Evolutionary conservation across 768 basidiomycete species (phyloP).

Genomic region (Leucocoprinus leucothites): DNA sequence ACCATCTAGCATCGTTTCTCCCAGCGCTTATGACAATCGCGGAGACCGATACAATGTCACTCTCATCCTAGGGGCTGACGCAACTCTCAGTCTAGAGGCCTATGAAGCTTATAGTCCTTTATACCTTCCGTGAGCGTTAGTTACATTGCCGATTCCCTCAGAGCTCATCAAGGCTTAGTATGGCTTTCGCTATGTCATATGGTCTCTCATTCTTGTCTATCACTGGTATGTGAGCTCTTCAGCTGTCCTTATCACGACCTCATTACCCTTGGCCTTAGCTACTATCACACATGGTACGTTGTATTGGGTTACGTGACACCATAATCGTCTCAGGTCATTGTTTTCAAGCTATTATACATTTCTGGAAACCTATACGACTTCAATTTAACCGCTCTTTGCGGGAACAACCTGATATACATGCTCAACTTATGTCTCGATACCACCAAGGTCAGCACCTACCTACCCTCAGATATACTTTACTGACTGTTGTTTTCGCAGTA

Average conservation of each 20-base stretch:
- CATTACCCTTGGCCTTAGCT: slow-evolving; percentile 22
- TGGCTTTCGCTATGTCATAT: slow-evolving; percentile 55
- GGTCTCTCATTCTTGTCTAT: slow-evolving; percentile 62
- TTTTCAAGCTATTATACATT: slow-evolving; percentile 42
- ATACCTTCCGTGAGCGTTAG: slow-evolving; percentile 39
- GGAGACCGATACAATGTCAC: slow-evolving; percentile 42
- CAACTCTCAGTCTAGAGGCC: slow-evolving; percentile 37
- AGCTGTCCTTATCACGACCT: not conserved
- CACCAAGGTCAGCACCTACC: slow-evolving; percentile 32
- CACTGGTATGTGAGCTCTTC: slow-evolving; percentile 34
- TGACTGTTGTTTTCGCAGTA: slow-evolving; percentile 31
- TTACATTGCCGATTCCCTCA: not conserved
- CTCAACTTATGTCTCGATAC: slow-evolving; percentile 56
- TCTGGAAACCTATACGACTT: slow-evolving; percentile 53
- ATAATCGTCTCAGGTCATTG: not conserved
- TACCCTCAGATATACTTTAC: not conserved
- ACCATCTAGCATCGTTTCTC: slow-evolving; percentile 37
- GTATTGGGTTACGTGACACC: not conserved
- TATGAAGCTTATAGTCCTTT: slow-evolving; percentile 48
- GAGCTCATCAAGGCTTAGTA: slow-evolving; percentile 26
- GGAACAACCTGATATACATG: slow-evolving; percentile 60
- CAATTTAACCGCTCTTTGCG: slow-evolving; percentile 48
- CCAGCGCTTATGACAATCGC: slow-evolving; percentile 57
- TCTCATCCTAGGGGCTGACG: slow-evolving; percentile 36
- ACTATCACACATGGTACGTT: slow-evolving; percentile 43